These are phyloP conservation scores for Xylaria sp. DNA, from an alignment of 2,329 filamentous ascomycete genomes.

Conservation along the genomic window DNA sequence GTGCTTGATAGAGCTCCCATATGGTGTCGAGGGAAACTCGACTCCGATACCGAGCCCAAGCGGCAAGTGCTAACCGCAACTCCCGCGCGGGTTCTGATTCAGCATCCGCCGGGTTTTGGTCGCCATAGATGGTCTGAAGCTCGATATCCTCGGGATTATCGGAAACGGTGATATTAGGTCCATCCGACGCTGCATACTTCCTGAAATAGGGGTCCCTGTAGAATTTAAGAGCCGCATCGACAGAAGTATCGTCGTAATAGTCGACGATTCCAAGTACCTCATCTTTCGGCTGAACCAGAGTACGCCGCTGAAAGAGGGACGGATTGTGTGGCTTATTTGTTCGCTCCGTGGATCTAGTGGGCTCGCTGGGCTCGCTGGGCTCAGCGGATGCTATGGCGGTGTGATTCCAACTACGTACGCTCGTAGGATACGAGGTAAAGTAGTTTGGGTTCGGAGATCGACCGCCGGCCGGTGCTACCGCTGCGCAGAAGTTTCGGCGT, in stretches of 20 bases:
- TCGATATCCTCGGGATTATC: conserved; percentile 61
- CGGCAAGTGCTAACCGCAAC: conserved; percentile 56
- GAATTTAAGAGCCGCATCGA: conserved; percentile 65
- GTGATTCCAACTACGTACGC: conserved; percentile 42
- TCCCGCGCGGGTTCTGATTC: conserved; percentile 52
- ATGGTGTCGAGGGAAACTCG: conserved; percentile 57
- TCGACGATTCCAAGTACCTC: conserved; percentile 66
- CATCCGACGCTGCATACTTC: conserved; percentile 63
- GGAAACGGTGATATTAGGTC: conserved; percentile 61
- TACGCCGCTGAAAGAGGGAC: conserved; percentile 2
- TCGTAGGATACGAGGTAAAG: conserved; percentile 40
- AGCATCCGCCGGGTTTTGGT: conserved; percentile 51
- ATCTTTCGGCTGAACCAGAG: conserved; percentile 45
- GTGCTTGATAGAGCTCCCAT: conserved; percentile 60
- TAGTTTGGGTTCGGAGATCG: conserved; percentile 39
- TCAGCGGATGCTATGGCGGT: conserved; percentile 30
- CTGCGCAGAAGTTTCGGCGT: conserved; percentile 38
- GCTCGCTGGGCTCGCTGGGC: conserved; percentile 14
- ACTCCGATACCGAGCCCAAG: conserved; percentile 56
- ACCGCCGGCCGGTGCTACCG: conserved; percentile 39
- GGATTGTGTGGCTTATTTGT: conserved; percentile 1
- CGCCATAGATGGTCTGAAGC: conserved; percentile 58
- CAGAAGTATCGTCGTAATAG: conserved; percentile 58
- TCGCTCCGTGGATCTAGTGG: neutral
- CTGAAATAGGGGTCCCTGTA: conserved; percentile 65